Percentiles rank a stretch among this genome's conserved stretches.
Conservation (phyloP, 257 asterid genomes). For the Linderniella brevidens region DNA sequence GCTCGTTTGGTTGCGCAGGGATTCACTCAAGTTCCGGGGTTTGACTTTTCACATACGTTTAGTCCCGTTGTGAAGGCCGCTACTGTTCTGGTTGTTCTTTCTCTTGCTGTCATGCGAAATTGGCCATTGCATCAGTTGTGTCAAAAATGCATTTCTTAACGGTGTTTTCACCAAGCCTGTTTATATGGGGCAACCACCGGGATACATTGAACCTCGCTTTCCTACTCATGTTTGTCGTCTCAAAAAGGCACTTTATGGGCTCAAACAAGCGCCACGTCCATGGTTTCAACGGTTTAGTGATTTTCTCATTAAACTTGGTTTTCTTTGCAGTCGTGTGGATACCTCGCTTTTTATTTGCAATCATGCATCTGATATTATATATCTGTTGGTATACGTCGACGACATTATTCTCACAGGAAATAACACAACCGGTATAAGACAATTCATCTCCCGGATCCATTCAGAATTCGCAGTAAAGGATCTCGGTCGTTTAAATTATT, state of each 20-base stretch:
- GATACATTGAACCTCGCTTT: not conserved
- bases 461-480: not conserved
- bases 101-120: not conserved
- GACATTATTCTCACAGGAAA: not conserved
- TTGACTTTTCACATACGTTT: no score
- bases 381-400: not conserved
- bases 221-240: not conserved
- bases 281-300: no score
- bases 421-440: not conserved
- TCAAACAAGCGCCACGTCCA: no score
- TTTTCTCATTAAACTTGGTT: no score
- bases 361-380: not conserved
- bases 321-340: not conserved
- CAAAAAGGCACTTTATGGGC: no score
- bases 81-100: not conserved
- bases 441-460: not conserved
- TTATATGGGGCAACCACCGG: constrained; percentile 1
- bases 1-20: not conserved
- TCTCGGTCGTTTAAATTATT: not conserved
- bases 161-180: not conserved
- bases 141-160: not conserved
- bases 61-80: not conserved
- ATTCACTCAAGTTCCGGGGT: not conserved
- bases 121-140: not conserved
- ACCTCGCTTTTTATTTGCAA: not conserved